Evolutionary conservation across 129 eudicot genomes (phyloP).

Genomic region (Kitagawia praeruptora): DNA sequence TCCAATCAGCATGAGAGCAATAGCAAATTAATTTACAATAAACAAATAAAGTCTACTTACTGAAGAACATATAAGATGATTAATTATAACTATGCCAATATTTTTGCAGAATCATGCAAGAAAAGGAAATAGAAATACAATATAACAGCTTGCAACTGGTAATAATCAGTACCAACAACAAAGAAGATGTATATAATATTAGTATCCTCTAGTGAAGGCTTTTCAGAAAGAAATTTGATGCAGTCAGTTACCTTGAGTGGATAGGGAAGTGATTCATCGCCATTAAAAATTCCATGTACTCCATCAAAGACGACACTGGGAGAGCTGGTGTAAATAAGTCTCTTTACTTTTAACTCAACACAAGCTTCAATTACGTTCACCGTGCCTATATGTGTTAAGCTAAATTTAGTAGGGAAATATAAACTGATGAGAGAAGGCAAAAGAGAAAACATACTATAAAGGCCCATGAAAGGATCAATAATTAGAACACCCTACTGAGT

Average conservation of each 20-base stretch:
- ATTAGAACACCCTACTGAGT: neutral
- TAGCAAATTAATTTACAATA: neutral
- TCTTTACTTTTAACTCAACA: constrained; percentile 57
- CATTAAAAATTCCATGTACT: constrained; percentile 46
- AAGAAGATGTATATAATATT: neutral
- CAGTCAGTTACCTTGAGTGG: constrained; percentile 60
- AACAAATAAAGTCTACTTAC: neutral
- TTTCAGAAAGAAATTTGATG: neutral
- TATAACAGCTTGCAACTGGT: neutral
- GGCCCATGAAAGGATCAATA: neutral
- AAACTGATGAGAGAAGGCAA: neutral
- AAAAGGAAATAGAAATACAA: neutral
- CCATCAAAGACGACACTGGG: constrained; percentile 92
- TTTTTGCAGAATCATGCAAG: neutral
- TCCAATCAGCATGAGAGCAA: neutral
- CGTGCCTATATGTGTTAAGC: constrained; percentile 48
- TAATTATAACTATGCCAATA: neutral
- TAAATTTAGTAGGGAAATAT: neutral
- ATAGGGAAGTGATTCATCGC: constrained; percentile 73
- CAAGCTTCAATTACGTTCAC: constrained; percentile 87
- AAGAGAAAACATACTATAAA: neutral
- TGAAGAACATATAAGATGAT: neutral
- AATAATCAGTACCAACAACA: neutral
- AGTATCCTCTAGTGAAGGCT: neutral
- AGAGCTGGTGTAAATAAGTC: constrained; percentile 88